Evolutionary conservation across 2,329 filamentous ascomycete species (phyloP), one percentile per base, ranked within the genome.

Genomic region (Blastomyces parvus): DNA sequence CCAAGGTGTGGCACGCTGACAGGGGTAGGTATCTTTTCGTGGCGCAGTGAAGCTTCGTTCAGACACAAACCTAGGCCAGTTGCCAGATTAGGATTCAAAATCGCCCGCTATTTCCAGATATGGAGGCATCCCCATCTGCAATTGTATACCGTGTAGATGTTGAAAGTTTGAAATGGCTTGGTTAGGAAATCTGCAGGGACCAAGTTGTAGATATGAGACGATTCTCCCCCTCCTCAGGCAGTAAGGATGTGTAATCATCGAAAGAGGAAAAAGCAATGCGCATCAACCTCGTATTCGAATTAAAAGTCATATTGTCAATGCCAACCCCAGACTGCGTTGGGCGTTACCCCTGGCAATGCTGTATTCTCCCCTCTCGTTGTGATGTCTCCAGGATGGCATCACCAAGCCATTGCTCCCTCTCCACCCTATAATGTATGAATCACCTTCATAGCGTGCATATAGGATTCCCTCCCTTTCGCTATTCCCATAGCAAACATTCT

Each of bases 31-130:
- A 17, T 52, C 14, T 44, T 46, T 19, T 30, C 8, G 22, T 25
- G 55, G 50, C 55, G 59, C 62, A 59, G 61, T 60, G 55, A 65
- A 59, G 64, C 62, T 56, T 42, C 53, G 63, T 52, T 55, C 62
- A 36, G 59, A 57, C 61, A 63, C 38, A 62, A 8, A 44, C 46
- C 40, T 33, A 38, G 17, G 27, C 17, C 19, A 25, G 25, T n/a
- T 52, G 19, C 59, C 40, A n/a, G 25, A 50, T 46, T 30, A n/a
- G 58, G 48, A 48, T 25, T 30, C 25, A 38, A 55, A 52, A 30
- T 8, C 25, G 27, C 22, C 14, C 6, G 3, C 3, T n/a, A 60
- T 61, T 40, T 42, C 48, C 59, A 11, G 22, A 61, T 42, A 61
- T n/a, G 50, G 30, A 19, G 50, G 52, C 11, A 9, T 27, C 13